Conservation (phyloP, 371 early-diverging fungal genomes). For the Funneliformis caledonium region DNA sequence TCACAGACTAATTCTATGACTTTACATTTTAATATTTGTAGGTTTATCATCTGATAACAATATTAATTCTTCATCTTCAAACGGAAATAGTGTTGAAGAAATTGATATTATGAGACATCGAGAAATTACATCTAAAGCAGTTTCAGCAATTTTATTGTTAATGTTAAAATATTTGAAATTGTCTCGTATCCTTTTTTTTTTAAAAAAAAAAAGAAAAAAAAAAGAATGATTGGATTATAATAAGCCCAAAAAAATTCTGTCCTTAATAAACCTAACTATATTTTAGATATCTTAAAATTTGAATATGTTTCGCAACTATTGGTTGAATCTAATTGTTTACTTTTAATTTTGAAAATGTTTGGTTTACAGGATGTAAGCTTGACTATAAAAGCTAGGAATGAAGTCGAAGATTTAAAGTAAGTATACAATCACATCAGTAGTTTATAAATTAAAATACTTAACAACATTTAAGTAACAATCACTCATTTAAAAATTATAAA, state of each 20-base stretch:
- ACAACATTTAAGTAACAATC: neutral
- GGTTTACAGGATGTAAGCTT: slow-evolving; percentile 73
- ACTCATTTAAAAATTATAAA: neutral
- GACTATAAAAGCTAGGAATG: slow-evolving; percentile 59
- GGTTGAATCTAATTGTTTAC: slow-evolving; percentile 81
- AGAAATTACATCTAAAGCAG: slow-evolving; percentile 79
- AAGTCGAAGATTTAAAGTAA: slow-evolving; percentile 65
- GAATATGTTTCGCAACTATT: slow-evolving; percentile 79
- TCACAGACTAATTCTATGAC: neutral
- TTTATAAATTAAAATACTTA: neutral
- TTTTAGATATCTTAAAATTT: slow-evolving; percentile 70
- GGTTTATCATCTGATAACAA: neutral
- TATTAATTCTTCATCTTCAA: neutral
- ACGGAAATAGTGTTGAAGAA: slow-evolving; percentile 51
- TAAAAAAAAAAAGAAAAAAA: neutral
- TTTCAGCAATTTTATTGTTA: slow-evolving; percentile 69
- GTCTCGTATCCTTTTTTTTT: slow-evolving; percentile 56
- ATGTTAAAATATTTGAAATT: slow-evolving; percentile 74
- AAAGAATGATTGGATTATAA: neutral
- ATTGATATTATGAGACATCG: slow-evolving; percentile 63
- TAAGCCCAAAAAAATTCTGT: neutral
- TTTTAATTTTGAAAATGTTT: slow-evolving; percentile 81
- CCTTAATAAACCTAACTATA: neutral
- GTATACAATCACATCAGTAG: slow-evolving; percentile 15
- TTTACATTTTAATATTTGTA: neutral